These are phyloP conservation scores for Kondoa malvinella DNA, from an alignment of 768 basidiomycete genomes.

Conservation along the genomic window DNA sequence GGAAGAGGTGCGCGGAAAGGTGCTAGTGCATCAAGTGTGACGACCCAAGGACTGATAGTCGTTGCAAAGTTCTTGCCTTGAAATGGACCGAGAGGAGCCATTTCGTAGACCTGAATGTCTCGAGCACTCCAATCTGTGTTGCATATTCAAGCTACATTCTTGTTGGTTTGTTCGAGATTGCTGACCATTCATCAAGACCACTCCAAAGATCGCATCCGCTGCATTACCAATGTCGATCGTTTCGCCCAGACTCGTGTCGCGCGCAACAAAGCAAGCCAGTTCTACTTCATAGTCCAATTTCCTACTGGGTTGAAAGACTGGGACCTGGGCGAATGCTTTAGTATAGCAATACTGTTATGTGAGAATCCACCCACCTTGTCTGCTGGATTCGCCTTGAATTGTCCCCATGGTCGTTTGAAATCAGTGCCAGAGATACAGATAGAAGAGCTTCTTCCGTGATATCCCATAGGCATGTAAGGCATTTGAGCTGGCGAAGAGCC, in stretches of 20 bases:
- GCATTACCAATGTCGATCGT: slow-evolving; percentile 11
- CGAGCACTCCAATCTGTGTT: slow-evolving; percentile 22
- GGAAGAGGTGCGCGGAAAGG: slow-evolving; percentile 19
- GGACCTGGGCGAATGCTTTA: neutral
- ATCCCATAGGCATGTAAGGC: slow-evolving; percentile 20
- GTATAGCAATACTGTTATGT: neutral
- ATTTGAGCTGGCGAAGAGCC: slow-evolving; percentile 15
- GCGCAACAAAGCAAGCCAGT: slow-evolving; percentile 17
- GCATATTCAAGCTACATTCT: slow-evolving; percentile 10
- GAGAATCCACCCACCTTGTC: neutral
- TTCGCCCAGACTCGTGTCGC: slow-evolving; percentile 16
- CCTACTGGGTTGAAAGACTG: slow-evolving; percentile 12
- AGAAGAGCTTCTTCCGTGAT: slow-evolving; percentile 21
- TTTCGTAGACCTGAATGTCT: slow-evolving; percentile 23
- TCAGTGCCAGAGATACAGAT: slow-evolving; percentile 13
- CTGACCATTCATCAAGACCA: slow-evolving; percentile 9
- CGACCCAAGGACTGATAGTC: slow-evolving; percentile 22
- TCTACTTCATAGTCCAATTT: slow-evolving; percentile 22
- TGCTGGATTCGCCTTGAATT: neutral
- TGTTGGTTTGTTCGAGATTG: neutral
- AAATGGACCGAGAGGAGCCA: slow-evolving; percentile 24
- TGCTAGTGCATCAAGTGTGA: slow-evolving; percentile 19
- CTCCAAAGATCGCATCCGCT: slow-evolving; percentile 16
- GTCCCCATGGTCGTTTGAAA: slow-evolving; percentile 9
- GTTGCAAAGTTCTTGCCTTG: slow-evolving; percentile 25